Conservation (phyloP, 2,329 filamentous ascomycete genomes). For the Aspergillus vadensis region DNA sequence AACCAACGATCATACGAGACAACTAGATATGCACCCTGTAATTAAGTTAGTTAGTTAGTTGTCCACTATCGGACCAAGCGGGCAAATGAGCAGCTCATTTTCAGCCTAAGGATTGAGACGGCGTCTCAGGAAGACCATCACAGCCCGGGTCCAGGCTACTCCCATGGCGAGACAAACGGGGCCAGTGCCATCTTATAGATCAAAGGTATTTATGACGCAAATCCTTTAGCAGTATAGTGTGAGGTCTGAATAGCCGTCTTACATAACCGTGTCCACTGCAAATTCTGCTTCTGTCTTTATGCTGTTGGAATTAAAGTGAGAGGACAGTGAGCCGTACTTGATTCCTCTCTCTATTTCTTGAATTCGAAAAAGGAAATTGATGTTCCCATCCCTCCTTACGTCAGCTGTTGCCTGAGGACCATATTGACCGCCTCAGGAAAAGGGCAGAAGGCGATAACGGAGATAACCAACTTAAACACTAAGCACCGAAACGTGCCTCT, state of each 20-base stretch:
- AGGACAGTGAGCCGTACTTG: background rate
- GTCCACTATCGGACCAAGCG: background rate
- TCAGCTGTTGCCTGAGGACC: background rate
- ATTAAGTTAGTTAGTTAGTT: background rate
- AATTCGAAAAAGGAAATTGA: background rate
- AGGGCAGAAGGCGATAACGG: conserved; percentile 21
- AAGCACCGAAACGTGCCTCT: conserved; percentile 9
- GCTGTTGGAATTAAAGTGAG: background rate
- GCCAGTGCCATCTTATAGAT: too few relatives aligned
- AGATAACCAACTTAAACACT: conserved; percentile 19
- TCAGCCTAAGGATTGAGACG: background rate
- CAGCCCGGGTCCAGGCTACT: background rate
- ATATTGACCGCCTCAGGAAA: conserved; percentile 12
- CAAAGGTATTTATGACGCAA: too few relatives aligned
- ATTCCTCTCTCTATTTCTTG: background rate
- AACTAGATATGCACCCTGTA: too few relatives aligned
- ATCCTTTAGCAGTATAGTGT: background rate
- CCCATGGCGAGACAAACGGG: background rate
- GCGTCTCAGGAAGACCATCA: background rate
- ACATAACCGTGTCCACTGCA: conserved; percentile 1
- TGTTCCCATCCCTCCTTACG: background rate
- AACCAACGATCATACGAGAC: too few relatives aligned
- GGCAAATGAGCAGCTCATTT: background rate
- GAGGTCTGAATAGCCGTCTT: background rate
- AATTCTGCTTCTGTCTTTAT: background rate